phyloP scores from a whole-genome alignment of 2,329 filamentous ascomycete genomes.

The Cadophora luteo-olivacea region DNA sequence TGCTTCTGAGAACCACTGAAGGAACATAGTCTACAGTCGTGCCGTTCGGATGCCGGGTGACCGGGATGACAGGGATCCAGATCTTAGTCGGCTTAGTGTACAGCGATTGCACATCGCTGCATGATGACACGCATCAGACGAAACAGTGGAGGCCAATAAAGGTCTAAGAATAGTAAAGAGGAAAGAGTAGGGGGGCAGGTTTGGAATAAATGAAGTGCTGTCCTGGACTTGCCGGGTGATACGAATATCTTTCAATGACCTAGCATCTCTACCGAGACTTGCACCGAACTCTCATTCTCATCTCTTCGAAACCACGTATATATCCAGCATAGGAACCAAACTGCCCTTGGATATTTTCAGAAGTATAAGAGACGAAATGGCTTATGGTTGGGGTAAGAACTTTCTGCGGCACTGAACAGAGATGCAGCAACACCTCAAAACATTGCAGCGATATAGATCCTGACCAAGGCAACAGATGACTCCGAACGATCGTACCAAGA shows the following conservation, averaged over 20 bases:
- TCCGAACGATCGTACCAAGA: conserved; percentile 52
- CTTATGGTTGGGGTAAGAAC: conserved; percentile 41
- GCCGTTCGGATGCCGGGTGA: neutral
- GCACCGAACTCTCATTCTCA: no score
- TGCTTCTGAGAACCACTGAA: no score
- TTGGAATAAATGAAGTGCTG: conserved; percentile 38
- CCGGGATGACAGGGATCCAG: neutral
- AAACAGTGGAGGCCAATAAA: neutral
- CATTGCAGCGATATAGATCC: neutral
- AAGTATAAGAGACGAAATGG: conserved; percentile 35
- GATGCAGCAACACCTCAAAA: neutral
- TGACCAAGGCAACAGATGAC: conserved; percentile 46
- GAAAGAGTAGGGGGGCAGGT: neutral
- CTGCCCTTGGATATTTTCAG: neutral
- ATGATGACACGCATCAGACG: neutral
- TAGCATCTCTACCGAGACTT: neutral
- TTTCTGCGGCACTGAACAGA: neutral
- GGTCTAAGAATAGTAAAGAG: no score
- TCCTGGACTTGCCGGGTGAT: conserved; percentile 32
- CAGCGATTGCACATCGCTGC: neutral
- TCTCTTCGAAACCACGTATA: no score
- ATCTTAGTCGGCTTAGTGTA: conserved; percentile 2
- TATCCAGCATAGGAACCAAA: no score
- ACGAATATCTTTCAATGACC: no score
- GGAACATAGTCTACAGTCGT: no score